These are phyloP conservation scores for Agastache rugosa DNA, from an alignment of 257 asterid genomes.

Conservation along the genomic window DNA sequence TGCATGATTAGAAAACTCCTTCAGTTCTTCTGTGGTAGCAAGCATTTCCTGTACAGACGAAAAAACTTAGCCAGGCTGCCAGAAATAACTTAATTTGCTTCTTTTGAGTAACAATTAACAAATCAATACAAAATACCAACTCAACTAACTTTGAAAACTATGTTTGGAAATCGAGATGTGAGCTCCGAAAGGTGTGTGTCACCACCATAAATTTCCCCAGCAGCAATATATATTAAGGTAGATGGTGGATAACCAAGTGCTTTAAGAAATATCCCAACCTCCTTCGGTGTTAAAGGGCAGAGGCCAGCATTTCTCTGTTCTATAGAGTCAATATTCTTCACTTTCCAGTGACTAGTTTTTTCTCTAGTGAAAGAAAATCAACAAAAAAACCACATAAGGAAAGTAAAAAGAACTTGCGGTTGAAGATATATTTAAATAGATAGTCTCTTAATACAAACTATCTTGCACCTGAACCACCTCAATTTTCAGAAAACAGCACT, in stretches of 20 bases:
- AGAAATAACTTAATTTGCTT: conserved; percentile 31
- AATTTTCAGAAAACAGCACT: conserved; percentile 22
- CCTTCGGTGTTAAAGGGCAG: conserved; percentile 97
- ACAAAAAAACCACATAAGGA: conserved; percentile 24
- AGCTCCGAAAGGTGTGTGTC: conserved; percentile 79
- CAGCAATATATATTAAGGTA: conserved; percentile 86
- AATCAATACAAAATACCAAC: conserved; percentile 22
- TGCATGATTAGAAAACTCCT: conserved; percentile 68
- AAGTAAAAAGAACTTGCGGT: conserved; percentile 20
- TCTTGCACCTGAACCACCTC: conserved; percentile 13
- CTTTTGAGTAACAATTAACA: conserved; percentile 2
- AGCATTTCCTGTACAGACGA: conserved; percentile 77
- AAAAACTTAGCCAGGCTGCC: conserved; percentile 32
- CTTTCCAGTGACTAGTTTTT: conserved; percentile 90
- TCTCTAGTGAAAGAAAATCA: conserved; percentile 53
- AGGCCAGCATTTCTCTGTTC: conserved; percentile 88
- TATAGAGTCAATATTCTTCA: conserved; percentile 76
- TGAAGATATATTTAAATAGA: conserved; percentile 10
- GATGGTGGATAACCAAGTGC: conserved; percentile 86
- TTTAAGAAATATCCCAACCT: conserved; percentile 86
- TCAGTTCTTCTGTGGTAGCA: conserved; percentile 71
- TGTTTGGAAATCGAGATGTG: conserved; percentile 78
- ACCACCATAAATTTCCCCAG: conserved; percentile 95
- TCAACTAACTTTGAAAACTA: conserved; percentile 73
- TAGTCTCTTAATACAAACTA: not conserved